Percentiles rank a stretch among this genome's conserved stretches.
phyloP scores from a whole-genome alignment of 306 rosid species.

The Inga laurina region DNA sequence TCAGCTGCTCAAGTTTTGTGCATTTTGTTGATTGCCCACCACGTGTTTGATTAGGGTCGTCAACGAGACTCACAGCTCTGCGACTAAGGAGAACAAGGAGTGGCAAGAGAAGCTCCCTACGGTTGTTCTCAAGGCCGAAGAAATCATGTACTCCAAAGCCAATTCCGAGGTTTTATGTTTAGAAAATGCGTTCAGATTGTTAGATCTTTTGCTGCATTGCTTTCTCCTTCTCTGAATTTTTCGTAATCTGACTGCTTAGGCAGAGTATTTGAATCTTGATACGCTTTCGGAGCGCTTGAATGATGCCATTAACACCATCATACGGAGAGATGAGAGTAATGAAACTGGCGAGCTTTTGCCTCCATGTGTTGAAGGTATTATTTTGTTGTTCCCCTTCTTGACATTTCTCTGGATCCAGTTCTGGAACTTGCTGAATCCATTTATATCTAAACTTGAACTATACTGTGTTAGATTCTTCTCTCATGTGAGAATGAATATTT shows the following conservation, averaged over 20 bases:
- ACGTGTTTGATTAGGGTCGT: slow-evolving; percentile 94
- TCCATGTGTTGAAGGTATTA: slow-evolving; percentile 97
- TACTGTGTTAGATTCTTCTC: slow-evolving; percentile 13
- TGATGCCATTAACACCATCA: slow-evolving; percentile 96
- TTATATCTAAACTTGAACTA: slow-evolving; percentile 34
- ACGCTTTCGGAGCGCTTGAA: slow-evolving; percentile 93
- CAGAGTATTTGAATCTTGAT: slow-evolving; percentile 74
- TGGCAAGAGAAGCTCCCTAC: slow-evolving; percentile 91
- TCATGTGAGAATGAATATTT: slow-evolving; percentile 3
- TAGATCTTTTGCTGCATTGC: slow-evolving; percentile 41
- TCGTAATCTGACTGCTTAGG: slow-evolving; percentile 57
- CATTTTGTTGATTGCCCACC: slow-evolving; percentile 64
- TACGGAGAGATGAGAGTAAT: slow-evolving; percentile 80
- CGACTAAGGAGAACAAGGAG: slow-evolving; percentile 87
- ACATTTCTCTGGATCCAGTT: slow-evolving; percentile 35
- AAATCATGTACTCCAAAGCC: slow-evolving; percentile 98
- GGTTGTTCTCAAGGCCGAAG: slow-evolving; percentile 94
- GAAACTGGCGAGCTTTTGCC: slow-evolving; percentile 94
- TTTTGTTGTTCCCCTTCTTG: background rate
- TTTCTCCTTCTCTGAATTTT: slow-evolving; percentile 36
- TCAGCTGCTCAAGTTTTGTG: slow-evolving; percentile 24
- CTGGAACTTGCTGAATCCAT: slow-evolving; percentile 8
- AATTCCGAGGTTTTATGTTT: slow-evolving; percentile 78
- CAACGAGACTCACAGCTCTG: slow-evolving; percentile 65
- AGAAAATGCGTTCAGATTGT: slow-evolving; percentile 27